Percentiles rank a stretch among this genome's conserved stretches.
phyloP scores from a whole-genome alignment of 768 basidiomycete species.

The Leccinellum luteum region DNA sequence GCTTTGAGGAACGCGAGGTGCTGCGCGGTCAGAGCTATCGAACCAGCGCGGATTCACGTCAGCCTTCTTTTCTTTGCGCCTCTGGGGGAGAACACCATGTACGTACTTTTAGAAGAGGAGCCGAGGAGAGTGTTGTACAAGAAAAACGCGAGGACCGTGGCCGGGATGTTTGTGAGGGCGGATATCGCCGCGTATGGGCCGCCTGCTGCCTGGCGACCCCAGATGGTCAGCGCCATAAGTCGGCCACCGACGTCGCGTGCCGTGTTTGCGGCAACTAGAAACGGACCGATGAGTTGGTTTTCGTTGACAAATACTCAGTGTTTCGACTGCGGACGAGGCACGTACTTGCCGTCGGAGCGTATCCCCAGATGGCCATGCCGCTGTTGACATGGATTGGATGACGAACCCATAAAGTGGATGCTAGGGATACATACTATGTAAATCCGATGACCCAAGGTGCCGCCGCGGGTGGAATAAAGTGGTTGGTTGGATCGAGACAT shows the following conservation, averaged over 20 bases:
- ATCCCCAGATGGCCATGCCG: constrained; percentile 60
- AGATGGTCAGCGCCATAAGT: constrained; percentile 59
- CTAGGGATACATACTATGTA: constrained; percentile 48
- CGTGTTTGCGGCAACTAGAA: constrained; percentile 56
- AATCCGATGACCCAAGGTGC: constrained; percentile 54
- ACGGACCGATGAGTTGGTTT: neutral
- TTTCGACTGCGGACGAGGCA: neutral
- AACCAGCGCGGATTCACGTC: constrained; percentile 1
- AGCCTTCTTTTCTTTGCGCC: constrained; percentile 6
- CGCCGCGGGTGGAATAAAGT: constrained; percentile 49
- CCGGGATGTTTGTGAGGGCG: constrained; percentile 65
- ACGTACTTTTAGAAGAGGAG: constrained; percentile 59
- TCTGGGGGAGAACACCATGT: neutral
- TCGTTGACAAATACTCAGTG: neutral
- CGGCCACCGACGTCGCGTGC: constrained; percentile 70
- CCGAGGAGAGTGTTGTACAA: constrained; percentile 57
- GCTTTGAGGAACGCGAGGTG: constrained; percentile 24
- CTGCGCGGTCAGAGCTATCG: constrained; percentile 23
- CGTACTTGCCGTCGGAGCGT: constrained; percentile 46
- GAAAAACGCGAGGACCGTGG: constrained; percentile 51
- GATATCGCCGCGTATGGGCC: constrained; percentile 59
- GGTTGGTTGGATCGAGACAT: constrained; percentile 50
- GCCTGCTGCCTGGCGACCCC: constrained; percentile 52
- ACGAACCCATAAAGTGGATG: neutral
- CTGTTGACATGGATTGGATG: constrained; percentile 31